Percentiles rank a stretch among this genome's conserved stretches.
These are phyloP conservation scores for Chaetoceros tenuissimus DNA, from an alignment of 108 stramenopile species.

Conservation along the genomic window DNA sequence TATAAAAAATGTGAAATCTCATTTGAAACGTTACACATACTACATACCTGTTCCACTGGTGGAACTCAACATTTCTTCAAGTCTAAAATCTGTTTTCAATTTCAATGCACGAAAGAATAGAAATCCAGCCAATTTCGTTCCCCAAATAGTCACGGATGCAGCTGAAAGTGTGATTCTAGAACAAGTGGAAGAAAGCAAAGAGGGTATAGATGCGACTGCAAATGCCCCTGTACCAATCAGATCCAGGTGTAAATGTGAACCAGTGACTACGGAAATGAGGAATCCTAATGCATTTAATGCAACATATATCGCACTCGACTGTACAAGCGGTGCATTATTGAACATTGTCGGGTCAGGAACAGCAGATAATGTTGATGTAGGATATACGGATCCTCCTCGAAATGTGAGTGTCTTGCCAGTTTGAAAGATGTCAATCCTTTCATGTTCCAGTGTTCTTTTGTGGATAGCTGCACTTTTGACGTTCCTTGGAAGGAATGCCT, in stretches of 20 bases:
- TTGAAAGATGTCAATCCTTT: too few relatives aligned
- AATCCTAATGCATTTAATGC: slow-evolving; percentile 18
- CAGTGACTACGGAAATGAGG: slow-evolving; percentile 22
- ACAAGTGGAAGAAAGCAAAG: slow-evolving; percentile 1
- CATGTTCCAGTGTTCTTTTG: too few relatives aligned
- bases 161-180: slow-evolving; percentile 18
- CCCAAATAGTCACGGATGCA: slow-evolving; percentile 42
- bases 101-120: slow-evolving; percentile 54
- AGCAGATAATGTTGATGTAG: background rate
- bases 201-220: slow-evolving; percentile 33
- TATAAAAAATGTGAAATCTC: background rate
- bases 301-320: slow-evolving; percentile 15
- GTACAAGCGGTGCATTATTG: slow-evolving; percentile 11
- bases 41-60: slow-evolving; percentile 24
- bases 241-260: slow-evolving; percentile 58
- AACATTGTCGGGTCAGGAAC: background rate
- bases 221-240: slow-evolving; percentile 77
- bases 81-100: slow-evolving; percentile 42
- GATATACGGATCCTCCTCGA: background rate
- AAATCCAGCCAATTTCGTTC: slow-evolving; percentile 55
- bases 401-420: too few relatives aligned
- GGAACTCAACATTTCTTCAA: slow-evolving; percentile 38
- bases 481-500: too few relatives aligned
- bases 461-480: too few relatives aligned
- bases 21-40: background rate